Evolutionary conservation across 129 eudicot genomes (phyloP).

Genomic region (Artemisia argyi): DNA sequence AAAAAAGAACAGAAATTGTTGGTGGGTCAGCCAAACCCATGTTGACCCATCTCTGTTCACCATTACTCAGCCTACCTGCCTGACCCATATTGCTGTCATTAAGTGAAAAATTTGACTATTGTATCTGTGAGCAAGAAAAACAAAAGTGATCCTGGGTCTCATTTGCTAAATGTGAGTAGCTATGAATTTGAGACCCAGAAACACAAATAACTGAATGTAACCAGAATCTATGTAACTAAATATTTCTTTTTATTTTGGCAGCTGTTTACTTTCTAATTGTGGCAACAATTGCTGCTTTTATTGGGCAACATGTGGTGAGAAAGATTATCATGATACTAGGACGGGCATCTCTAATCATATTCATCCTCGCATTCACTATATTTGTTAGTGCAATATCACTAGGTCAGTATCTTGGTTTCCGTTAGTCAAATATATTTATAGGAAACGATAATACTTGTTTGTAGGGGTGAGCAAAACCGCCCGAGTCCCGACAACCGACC

Average conservation of each 20-base stretch:
- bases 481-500: too few species aligned
- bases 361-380: slow-evolving; percentile 81
- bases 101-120: too few species aligned
- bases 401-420: slow-evolving; percentile 52
- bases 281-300: slow-evolving; percentile 84
- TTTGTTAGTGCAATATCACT: slow-evolving; percentile 88
- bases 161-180: neutral
- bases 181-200: too few species aligned
- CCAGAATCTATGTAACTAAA: neutral
- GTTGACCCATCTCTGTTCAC: too few species aligned
- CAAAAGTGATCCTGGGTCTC: neutral
- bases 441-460: too few species aligned
- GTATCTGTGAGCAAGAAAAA: neutral
- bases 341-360: slow-evolving; percentile 89
- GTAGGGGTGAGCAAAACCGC: too few species aligned
- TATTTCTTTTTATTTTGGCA: slow-evolving; percentile 34
- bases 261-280: slow-evolving; percentile 72
- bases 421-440: neutral
- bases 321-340: slow-evolving; percentile 69
- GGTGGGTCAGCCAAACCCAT: neutral
- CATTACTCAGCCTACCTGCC: too few species aligned
- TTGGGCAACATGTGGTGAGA: slow-evolving; percentile 93
- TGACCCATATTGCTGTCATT: neutral
- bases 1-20: neutral
- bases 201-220: neutral